Base-by-base conservation (phyloP, 139 green algal species). In the Trebouxia sp. region DNA sequence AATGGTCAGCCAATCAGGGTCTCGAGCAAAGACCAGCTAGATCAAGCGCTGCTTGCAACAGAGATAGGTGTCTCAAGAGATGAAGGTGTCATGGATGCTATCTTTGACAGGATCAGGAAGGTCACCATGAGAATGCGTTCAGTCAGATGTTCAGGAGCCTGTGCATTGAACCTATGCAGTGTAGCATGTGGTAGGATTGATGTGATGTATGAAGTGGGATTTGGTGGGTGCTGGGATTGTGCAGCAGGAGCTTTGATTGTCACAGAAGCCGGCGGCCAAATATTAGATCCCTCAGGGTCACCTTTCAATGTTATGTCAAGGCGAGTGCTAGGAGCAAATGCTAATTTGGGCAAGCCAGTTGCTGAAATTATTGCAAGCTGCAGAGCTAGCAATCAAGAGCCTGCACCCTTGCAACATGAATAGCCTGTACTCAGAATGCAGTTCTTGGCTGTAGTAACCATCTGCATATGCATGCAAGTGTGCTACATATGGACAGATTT, bases 131-230 rank as follows among this genome's bases (percentile, higher is more conserved):
- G 35, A 17, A 81, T 85, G 45, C 82, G 83, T 42, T 91, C 88
- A n/a, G 42, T 99, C 72, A 89, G 96, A 3, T 95, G 90, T 81
- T 86, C 80, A 35, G 97, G 97, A n/a, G 97, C 92, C 0, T 98
- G 96, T 81, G 97, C 96, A 0, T 88, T 98, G 65, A 91, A 94
- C 75, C 85, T 98, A 41, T 94, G 87, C 69, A 80, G 79, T 65
- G 92, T 97, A 62, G 94, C 94, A 10, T 92, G 82, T 37, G 95
- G 94, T 17, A 90, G 96, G 11, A 79, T 96, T 66, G 97, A 99
- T 81, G 91, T 83, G 5, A 98, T 97, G 74, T 99, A 94, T 75
- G 97, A 99, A 84, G 89, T 97, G 32, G 92, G 93, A 10, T 95
- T 98, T 80, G 95, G 95, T 3, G 94, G 94, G 3, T 86, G 84